Evolutionary conservation across 139 green algal species (phyloP).

Genomic region (Coelastrella sp.): DNA sequence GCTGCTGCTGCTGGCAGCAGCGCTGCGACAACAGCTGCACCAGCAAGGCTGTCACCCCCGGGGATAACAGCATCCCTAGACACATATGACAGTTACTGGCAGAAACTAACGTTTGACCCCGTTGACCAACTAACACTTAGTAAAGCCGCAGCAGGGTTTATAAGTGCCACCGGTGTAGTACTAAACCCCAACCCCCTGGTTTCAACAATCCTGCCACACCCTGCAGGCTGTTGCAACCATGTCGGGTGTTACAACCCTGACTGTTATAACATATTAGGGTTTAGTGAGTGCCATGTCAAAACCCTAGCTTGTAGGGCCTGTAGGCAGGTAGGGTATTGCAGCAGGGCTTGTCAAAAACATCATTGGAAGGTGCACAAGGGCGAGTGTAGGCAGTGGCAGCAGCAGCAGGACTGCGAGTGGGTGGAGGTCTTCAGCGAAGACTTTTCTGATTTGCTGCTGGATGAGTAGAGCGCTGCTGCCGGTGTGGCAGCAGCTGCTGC

Average conservation of each 20-base stretch:
- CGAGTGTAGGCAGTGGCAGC: background rate
- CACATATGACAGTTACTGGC: slow-evolving; percentile 24
- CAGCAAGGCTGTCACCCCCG: background rate
- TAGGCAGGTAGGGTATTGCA: slow-evolving; percentile 7
- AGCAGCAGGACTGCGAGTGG: slow-evolving; percentile 29
- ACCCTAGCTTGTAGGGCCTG: slow-evolving; percentile 21
- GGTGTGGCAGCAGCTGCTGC: no score
- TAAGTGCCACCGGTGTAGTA: background rate
- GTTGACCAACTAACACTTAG: slow-evolving; percentile 1
- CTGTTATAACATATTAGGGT: slow-evolving; percentile 19
- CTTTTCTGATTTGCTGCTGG: background rate
- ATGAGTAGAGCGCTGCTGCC: no score
- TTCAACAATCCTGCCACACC: background rate
- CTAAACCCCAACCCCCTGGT: background rate
- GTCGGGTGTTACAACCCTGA: slow-evolving; percentile 18
- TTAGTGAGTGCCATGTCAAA: background rate
- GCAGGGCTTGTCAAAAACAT: background rate
- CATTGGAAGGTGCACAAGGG: background rate
- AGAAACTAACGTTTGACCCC: background rate
- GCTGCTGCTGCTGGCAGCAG: background rate
- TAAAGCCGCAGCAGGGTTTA: background rate
- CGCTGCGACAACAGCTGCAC: background rate
- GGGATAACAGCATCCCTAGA: slow-evolving; percentile 12
- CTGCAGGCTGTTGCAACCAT: background rate
- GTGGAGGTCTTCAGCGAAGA: background rate